phyloP scores from a whole-genome alignment of 2,329 filamentous ascomycete genomes.

The Trichoderma sp. region DNA sequence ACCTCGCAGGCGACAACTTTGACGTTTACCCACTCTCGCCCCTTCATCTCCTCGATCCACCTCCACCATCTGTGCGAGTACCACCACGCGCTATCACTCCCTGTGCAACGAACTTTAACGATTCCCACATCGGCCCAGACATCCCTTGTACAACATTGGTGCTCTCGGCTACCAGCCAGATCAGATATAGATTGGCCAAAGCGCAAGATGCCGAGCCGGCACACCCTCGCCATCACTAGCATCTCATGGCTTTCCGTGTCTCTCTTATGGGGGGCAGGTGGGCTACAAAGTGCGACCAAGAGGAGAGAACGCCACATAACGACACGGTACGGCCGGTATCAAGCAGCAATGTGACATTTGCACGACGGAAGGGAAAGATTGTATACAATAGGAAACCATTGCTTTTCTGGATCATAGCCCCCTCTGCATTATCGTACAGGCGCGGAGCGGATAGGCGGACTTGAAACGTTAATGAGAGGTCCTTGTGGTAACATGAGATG shows the following conservation, averaged over 20 bases:
- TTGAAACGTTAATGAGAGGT: not conserved
- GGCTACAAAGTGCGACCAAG: not conserved
- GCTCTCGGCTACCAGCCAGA: slow-evolving; percentile 1
- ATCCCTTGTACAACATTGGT: not conserved
- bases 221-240: not conserved
- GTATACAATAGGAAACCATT: not conserved
- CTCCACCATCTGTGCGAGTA: not conserved
- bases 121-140: not conserved
- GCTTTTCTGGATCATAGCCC: not conserved
- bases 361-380: not conserved
- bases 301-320: not conserved
- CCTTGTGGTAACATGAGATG: not conserved
- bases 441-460: not conserved
- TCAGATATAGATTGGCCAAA: not conserved
- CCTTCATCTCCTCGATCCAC: not conserved
- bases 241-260: not conserved
- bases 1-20: not conserved
- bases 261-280: not conserved
- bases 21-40: not conserved
- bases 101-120: slow-evolving; percentile 4
- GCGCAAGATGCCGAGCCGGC: not conserved
- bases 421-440: not conserved
- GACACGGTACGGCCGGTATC: not conserved
- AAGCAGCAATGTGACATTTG: not conserved
- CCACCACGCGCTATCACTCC: slow-evolving; percentile 7